Conservation (phyloP, 495 filamentous ascomycete species). For the Hypoxylon subgilvum region DNA sequence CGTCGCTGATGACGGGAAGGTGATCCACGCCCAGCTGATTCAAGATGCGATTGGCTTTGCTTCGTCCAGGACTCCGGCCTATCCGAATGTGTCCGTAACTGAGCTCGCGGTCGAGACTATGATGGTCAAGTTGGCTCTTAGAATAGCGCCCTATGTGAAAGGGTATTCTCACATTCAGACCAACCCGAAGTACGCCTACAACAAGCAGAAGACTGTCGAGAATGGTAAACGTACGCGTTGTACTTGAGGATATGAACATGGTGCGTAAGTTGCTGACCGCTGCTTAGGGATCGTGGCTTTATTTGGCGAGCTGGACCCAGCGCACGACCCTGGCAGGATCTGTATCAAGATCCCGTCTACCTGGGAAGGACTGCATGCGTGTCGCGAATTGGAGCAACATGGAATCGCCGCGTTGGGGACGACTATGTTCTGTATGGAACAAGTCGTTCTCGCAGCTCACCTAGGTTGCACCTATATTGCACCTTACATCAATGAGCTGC, state of each 20-base stretch:
- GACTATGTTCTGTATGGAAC: slow-evolving; percentile 64
- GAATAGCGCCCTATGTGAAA: slow-evolving; percentile 57
- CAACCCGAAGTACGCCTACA: slow-evolving; percentile 64
- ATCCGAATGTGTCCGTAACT: slow-evolving; percentile 46
- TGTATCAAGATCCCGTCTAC: slow-evolving; percentile 70
- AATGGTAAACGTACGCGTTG: slow-evolving; percentile 61
- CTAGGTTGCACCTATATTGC: slow-evolving; percentile 65
- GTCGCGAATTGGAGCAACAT: slow-evolving; percentile 57
- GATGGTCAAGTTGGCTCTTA: slow-evolving; percentile 62
- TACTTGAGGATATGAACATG: not conserved
- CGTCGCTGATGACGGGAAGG: slow-evolving; percentile 45
- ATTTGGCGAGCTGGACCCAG: slow-evolving; percentile 55
- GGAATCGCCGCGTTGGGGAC: slow-evolving; percentile 66
- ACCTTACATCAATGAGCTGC: slow-evolving; percentile 69
- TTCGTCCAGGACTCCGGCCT: slow-evolving; percentile 44
- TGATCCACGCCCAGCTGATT: slow-evolving; percentile 53
- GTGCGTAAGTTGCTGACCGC: not conserved
- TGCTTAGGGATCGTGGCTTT: slow-evolving; percentile 55
- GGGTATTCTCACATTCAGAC: slow-evolving; percentile 66
- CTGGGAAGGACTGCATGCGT: slow-evolving; percentile 69
- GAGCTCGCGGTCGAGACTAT: slow-evolving; percentile 64
- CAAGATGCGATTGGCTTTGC: slow-evolving; percentile 53
- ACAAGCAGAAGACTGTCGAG: slow-evolving; percentile 57
- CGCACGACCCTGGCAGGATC: slow-evolving; percentile 56
- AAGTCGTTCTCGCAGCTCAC: slow-evolving; percentile 62